phyloP scores from a whole-genome alignment of 179 eudicot genomes.

The Beta macrorhiza region DNA sequence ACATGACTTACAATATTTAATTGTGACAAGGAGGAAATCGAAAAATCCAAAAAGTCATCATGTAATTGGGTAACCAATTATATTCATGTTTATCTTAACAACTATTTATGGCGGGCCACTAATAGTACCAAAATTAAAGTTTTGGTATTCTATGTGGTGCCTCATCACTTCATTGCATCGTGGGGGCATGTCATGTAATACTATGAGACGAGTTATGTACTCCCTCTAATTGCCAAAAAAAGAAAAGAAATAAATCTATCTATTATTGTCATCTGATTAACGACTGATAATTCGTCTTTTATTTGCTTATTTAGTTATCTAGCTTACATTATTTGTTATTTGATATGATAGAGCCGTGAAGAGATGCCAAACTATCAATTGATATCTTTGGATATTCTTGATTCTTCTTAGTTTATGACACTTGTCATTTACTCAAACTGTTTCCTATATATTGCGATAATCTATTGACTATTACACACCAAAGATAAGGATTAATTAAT shows the following conservation, averaged over 20 bases:
- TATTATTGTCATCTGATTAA: background rate
- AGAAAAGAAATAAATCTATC: too few species aligned
- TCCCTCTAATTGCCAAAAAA: background rate
- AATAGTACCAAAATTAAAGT: background rate
- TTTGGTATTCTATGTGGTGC: slow-evolving; percentile 18
- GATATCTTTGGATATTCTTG: background rate
- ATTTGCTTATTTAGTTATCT: background rate
- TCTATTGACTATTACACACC: too few species aligned
- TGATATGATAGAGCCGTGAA: background rate
- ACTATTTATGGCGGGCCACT: background rate
- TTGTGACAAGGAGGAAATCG: background rate
- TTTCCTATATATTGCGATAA: too few species aligned
- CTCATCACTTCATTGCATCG: slow-evolving; percentile 22
- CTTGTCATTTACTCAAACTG: background rate
- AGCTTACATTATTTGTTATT: background rate
- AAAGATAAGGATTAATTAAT: too few species aligned
- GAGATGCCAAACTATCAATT: background rate
- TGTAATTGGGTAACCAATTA: background rate
- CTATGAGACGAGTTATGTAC: background rate
- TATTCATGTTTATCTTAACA: background rate
- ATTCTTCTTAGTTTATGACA: background rate
- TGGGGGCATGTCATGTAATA: slow-evolving; percentile 20
- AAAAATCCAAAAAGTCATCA: background rate
- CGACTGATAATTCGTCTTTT: background rate
- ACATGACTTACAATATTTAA: background rate